Evolutionary conservation across 441 rosid genomes (phyloP), one percentile per base, ranked within the genome.

Genomic region (Kokia cookei): DNA sequence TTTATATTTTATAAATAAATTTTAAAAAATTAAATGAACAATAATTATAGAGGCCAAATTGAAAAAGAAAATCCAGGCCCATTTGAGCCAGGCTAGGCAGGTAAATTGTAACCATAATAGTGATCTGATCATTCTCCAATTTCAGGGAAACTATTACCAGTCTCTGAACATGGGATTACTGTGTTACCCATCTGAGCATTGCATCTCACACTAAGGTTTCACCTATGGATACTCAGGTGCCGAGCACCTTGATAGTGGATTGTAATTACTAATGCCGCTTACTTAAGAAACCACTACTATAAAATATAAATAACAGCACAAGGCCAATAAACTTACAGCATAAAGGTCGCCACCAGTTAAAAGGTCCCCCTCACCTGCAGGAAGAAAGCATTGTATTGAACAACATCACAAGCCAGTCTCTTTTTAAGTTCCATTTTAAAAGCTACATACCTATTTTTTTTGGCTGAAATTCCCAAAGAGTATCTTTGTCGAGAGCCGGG

Each of bases 401-500:
- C 17, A 67, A 58, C 11, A 51, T 62, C 29, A 26, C 7, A 74
- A 54, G 19, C 17, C 64, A 59, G 68, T 61, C 11, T 10, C 12
- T 48, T 2, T 37, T 47, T 10, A 53, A 70, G 61, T 48, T 74
- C 69, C 74, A 40, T 35, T 17, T 45, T 55, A 58, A 37, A 10
- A 74, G 8, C 37, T 29, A 51, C 35, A 54, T 87, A 96, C 99
- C 99, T 67, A 96, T 72, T 70, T 87, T 90, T 79, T 90, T 92
- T 22, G 99, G 98, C 88, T 96, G 90, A 79, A 96, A 96, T 63
- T 96, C 99, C 99, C 99, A 96, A 9, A 85, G 93, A 5, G 71
- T 83, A 80, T 93, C 99, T 85, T 91, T 96, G 86, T 96, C 99
- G 72, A 96, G 91, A 35, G 99, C 94, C 2, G 99, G 99, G 27